Percentiles rank a stretch among this genome's conserved stretches.
Conservation (phyloP, 2,329 filamentous ascomycete genomes). For the Pleomassaria siparia region DNA sequence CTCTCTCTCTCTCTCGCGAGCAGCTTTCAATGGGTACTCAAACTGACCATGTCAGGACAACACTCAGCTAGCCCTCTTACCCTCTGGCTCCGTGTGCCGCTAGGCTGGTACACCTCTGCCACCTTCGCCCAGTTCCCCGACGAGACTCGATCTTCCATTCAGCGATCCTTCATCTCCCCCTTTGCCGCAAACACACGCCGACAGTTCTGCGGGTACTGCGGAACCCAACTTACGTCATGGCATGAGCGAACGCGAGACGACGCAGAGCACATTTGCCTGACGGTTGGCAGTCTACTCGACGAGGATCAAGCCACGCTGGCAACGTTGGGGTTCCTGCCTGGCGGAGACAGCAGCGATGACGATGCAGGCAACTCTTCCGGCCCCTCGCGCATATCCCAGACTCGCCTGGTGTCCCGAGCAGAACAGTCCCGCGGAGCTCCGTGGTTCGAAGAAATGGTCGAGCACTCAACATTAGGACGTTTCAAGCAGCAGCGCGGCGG, state of each 20-base stretch:
- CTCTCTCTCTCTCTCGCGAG: not conserved
- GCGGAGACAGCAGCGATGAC: slow-evolving; percentile 30
- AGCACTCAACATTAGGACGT: slow-evolving; percentile 71
- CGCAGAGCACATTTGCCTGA: slow-evolving; percentile 77
- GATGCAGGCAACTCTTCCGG: slow-evolving; percentile 26
- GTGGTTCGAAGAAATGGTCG: slow-evolving; percentile 83
- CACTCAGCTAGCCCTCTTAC: slow-evolving; percentile 72
- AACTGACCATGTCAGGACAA: slow-evolving; percentile 49
- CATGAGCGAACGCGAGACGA: slow-evolving; percentile 70
- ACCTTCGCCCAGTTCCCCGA: slow-evolving; percentile 77
- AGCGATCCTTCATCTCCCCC: slow-evolving; percentile 47
- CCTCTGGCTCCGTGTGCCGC: slow-evolving; percentile 79
- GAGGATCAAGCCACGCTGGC: slow-evolving; percentile 74
- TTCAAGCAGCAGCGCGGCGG: slow-evolving; percentile 64
- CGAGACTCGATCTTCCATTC: slow-evolving; percentile 58
- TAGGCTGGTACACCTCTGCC: slow-evolving; percentile 76
- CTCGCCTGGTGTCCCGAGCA: slow-evolving; percentile 18
- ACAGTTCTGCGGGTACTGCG: slow-evolving; percentile 90
- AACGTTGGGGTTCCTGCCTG: slow-evolving; percentile 70
- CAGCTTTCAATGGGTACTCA: no score
- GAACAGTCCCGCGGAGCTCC: slow-evolving; percentile 61
- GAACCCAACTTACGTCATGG: slow-evolving; percentile 83
- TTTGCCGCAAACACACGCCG: slow-evolving; percentile 60
- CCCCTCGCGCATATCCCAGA: slow-evolving; percentile 12
- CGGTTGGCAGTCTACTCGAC: slow-evolving; percentile 72